A percentile compares a stretch with the other conserved stretches of the same genome.
phyloP scores from a whole-genome alignment of 2,329 filamentous ascomycete genomes.

The Colletotrichum tabaci region DNA sequence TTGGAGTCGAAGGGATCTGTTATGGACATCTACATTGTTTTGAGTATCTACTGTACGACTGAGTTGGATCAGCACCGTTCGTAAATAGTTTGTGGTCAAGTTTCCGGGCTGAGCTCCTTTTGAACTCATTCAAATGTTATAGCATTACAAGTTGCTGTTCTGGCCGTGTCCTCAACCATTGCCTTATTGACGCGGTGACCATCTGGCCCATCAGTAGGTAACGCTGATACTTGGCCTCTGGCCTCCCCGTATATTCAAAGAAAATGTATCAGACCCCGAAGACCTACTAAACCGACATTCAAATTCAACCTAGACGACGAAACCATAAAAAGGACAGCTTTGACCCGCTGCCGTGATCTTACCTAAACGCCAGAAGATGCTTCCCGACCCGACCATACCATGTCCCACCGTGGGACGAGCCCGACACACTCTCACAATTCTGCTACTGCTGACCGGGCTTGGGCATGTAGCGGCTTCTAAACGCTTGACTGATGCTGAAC shows the following conservation, averaged over 20 bases:
- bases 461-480: constrained; percentile 73
- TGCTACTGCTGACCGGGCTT: constrained; percentile 44
- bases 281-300: constrained; percentile 5
- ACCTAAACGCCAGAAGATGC: constrained; percentile 41
- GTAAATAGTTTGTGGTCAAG: constrained; percentile 6
- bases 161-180: not conserved
- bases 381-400: constrained; percentile 17
- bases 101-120: not conserved
- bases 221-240: no score
- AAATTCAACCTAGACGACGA: constrained; percentile 8
- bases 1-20: not conserved
- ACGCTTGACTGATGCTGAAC: constrained; percentile 79
- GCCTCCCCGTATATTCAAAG: not conserved
- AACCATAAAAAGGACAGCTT: constrained; percentile 14
- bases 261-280: constrained; percentile 9
- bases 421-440: constrained; percentile 5
- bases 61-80: not conserved
- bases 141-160: not conserved
- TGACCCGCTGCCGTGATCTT: constrained; percentile 34
- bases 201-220: not conserved
- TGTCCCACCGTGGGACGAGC: constrained; percentile 8
- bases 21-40: not conserved
- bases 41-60: not conserved
- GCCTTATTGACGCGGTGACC: not conserved
- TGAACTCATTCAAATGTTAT: not conserved